phyloP scores from a whole-genome alignment of 106 monocot genomes.

The Apostasia shenzhenica region DNA sequence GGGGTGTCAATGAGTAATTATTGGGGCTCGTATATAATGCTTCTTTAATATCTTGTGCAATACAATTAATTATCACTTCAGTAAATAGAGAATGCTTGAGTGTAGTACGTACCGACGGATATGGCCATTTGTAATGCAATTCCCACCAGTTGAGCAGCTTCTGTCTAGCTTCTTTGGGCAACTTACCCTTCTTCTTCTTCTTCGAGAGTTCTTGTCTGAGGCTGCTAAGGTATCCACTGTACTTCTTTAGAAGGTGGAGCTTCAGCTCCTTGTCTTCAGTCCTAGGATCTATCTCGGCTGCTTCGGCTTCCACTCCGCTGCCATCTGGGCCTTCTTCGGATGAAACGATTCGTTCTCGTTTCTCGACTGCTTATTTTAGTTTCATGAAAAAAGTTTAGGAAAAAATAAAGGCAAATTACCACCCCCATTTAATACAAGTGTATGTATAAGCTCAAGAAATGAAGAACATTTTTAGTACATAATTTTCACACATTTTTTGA shows the following conservation, averaged over 20 bases:
- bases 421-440: too few species aligned
- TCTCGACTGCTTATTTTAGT: slow-evolving; percentile 12
- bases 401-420: too few species aligned
- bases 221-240: slow-evolving; percentile 61
- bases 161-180: slow-evolving; percentile 67
- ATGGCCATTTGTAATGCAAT: slow-evolving; percentile 73
- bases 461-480: too few species aligned
- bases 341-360: slow-evolving; percentile 28
- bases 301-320: slow-evolving; percentile 30
- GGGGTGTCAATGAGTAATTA: too few species aligned
- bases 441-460: too few species aligned
- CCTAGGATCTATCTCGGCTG: slow-evolving; percentile 39
- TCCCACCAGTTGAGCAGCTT: slow-evolving; percentile 77
- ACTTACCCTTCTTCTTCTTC: slow-evolving; percentile 70
- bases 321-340: slow-evolving; percentile 50
- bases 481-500: too few species aligned
- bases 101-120: slow-evolving; percentile 48
- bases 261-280: slow-evolving; percentile 64
- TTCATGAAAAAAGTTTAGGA: neutral
- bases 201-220: slow-evolving; percentile 59
- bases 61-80: too few species aligned
- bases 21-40: too few species aligned
- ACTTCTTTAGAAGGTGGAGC: slow-evolving; percentile 56
- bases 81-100: neutral
- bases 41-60: too few species aligned